Base-by-base conservation (phyloP, 441 rosid genomes). In the Macaranga tanarius region DNA sequence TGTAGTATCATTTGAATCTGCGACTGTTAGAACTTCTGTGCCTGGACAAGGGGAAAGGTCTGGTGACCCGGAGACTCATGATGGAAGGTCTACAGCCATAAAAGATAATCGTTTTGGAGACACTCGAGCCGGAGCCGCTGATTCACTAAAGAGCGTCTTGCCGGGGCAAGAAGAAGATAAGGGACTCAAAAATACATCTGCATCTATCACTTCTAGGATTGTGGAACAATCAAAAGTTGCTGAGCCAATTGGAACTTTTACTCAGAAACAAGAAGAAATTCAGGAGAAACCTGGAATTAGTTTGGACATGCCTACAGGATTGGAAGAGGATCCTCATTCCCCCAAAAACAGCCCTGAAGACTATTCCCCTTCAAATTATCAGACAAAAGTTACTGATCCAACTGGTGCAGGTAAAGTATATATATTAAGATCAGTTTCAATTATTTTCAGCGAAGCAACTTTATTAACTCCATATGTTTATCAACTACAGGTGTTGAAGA, bases 301-400 rank as follows among this genome's bases (percentile, higher is more conserved):
- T 66, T 7, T 84, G 31, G 86, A 75, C 31, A 68, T 69, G n/a
- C 78, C 88, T 3, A 67, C 28, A 61, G 79, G 79, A 26, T 72
- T 85, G 81, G 85, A 84, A 71, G 87, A 87, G 69, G 97, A 90
- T 71, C 82, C 86, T 12, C 80, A 75, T 65, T 84, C 79, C 62
- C 92, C 84, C 0, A 78, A 82, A 45, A 71, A 69, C 34, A 52
- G 61, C 13, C 70, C 68, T 50, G 81, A 60, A 42, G 75, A 75
- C 71, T 62, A 65, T 68, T 38, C 15, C 51, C 78, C 83, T 48
- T 70, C 92, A 9, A 92, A 86, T 76, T 86, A 86, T 74, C 85
- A 85, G 78, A 70, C 89, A 38, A 89, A 92, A 64, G 87, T 73
- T 71, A 56, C 80, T 0, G 95, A 84, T 74, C 87, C 89, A 11